A percentile compares a stretch with the other conserved stretches of the same genome.
phyloP scores from a whole-genome alignment of 2,329 filamentous ascomycete species.

The Alternaria solani region DNA sequence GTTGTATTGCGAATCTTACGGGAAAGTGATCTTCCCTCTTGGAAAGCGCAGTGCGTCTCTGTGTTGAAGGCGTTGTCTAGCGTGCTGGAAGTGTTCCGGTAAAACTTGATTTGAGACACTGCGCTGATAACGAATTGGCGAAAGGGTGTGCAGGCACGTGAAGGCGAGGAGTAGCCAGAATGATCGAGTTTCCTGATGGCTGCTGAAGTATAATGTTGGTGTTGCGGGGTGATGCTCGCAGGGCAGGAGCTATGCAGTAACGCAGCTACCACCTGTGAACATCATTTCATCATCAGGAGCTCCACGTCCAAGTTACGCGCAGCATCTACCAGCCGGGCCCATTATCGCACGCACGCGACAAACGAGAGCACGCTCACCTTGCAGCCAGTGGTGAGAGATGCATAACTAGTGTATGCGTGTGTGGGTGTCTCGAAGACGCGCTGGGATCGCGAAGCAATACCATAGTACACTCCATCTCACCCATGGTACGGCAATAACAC shows the following conservation, averaged over 20 bases:
- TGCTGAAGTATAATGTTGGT: background rate
- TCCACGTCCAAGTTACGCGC: background rate
- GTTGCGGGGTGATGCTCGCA: background rate
- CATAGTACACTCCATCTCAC: too few species aligned
- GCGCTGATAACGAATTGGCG: background rate
- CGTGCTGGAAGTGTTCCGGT: background rate
- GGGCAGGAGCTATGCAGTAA: background rate
- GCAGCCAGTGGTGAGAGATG: background rate
- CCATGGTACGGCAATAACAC: too few species aligned
- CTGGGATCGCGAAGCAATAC: too few species aligned
- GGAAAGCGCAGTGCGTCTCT: background rate
- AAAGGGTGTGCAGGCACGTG: background rate
- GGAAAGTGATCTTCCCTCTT: background rate
- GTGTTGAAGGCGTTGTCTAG: background rate
- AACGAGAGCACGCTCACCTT: background rate
- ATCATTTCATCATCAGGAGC: conserved; percentile 3
- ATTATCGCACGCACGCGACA: background rate
- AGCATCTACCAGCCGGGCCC: background rate
- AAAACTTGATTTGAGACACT: background rate
- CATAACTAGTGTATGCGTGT: too few species aligned
- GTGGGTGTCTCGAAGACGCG: too few species aligned
- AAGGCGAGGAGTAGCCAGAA: background rate
- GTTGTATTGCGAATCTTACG: background rate
- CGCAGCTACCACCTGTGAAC: conserved; percentile 3
- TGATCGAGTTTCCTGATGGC: background rate